Evolutionary conservation across 2,329 filamentous ascomycete genomes (phyloP).

Genomic region (Raffaelea ambrosiae): DNA sequence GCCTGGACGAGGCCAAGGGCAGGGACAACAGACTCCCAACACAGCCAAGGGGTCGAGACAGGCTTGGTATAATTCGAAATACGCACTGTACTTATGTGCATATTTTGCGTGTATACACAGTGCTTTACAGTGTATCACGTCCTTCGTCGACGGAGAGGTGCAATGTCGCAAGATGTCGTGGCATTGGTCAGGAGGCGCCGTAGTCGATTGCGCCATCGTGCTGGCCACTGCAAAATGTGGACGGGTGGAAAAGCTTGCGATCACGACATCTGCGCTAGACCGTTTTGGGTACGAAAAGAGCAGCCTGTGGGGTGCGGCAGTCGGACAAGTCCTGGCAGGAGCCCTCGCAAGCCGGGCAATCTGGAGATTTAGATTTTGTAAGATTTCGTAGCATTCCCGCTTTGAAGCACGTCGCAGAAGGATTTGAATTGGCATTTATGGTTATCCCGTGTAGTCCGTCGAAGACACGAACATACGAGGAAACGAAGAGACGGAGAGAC

Average conservation of each 20-base stretch:
- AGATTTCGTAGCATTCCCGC: no score
- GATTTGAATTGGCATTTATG: no score
- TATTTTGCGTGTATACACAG: neutral
- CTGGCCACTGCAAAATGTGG: constrained; percentile 1
- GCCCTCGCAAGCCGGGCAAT: no score
- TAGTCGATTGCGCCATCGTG: constrained; percentile 14
- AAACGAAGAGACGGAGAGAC: neutral
- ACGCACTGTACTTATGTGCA: neutral
- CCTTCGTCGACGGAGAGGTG: neutral
- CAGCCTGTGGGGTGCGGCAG: no score
- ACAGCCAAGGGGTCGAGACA: neutral
- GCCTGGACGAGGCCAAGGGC: neutral
- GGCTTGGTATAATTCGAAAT: neutral
- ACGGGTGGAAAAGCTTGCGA: constrained; percentile 13
- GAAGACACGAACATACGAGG: neutral
- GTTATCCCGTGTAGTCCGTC: no score
- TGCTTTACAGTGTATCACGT: neutral
- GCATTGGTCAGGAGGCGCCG: constrained; percentile 11
- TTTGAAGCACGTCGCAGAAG: no score
- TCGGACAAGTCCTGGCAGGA: no score
- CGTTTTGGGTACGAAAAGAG: constrained; percentile 2
- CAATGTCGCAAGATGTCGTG: neutral
- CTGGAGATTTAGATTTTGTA: no score
- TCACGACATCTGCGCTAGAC: constrained; percentile 29
- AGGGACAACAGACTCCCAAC: no score